phyloP scores from a whole-genome alignment of 768 basidiomycete species.

The Russula griseocarnosa region DNA sequence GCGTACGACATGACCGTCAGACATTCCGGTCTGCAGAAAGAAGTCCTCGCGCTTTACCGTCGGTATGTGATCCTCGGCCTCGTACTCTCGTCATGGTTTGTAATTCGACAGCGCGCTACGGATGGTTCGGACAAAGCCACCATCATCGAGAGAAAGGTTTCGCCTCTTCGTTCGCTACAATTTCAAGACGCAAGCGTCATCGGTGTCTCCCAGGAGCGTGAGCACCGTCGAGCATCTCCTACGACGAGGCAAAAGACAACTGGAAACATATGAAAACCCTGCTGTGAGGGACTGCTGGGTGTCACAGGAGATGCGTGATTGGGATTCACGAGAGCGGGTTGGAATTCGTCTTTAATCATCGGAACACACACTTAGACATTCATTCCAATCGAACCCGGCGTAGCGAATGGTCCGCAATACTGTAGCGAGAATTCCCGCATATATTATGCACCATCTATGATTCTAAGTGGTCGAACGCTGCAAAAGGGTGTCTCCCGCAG shows the following conservation, averaged over 20 bases:
- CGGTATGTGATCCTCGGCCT: constrained; percentile 39
- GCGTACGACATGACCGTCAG: constrained; percentile 31
- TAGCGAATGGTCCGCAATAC: neutral
- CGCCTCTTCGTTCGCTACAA: constrained; percentile 61
- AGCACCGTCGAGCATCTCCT: constrained; percentile 70
- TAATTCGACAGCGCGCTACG: constrained; percentile 58
- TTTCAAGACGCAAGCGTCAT: constrained; percentile 60
- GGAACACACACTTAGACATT: neutral
- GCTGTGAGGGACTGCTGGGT: constrained; percentile 73
- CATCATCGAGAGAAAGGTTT: constrained; percentile 57
- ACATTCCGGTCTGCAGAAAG: constrained; percentile 50
- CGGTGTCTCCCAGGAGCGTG: constrained; percentile 62
- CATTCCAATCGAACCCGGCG: neutral
- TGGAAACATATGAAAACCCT: constrained; percentile 64
- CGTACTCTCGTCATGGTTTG: neutral
- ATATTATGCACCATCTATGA: neutral
- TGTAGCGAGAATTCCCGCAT: neutral
- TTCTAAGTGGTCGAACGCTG: constrained; percentile 5
- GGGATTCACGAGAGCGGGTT: constrained; percentile 43
- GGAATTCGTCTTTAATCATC: constrained; percentile 5
- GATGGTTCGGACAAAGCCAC: constrained; percentile 67
- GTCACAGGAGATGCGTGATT: constrained; percentile 63
- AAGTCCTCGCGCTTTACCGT: constrained; percentile 52
- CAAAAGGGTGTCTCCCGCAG: constrained; percentile 7
- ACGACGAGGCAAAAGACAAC: constrained; percentile 60